phyloP scores from a whole-genome alignment of 2,329 filamentous ascomycete species.

The Neoarthrinium moseri region DNA sequence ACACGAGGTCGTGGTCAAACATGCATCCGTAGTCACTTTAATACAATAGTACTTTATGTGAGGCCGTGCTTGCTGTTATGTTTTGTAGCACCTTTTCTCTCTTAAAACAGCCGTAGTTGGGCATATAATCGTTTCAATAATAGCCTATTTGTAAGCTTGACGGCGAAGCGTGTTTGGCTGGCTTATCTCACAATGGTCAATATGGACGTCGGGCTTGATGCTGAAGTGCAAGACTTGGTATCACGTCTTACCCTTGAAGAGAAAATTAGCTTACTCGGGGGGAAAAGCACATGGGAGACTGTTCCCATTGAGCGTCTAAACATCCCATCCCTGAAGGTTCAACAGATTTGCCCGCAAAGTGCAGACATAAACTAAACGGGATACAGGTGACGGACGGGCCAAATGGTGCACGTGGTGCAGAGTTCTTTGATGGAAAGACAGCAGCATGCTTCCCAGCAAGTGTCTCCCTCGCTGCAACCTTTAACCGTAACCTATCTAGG shows the following conservation, averaged over 20 bases:
- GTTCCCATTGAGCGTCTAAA: neutral
- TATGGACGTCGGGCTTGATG: neutral
- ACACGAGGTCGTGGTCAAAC: no score
- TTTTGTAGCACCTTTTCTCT: no score
- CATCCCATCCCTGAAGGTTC: neutral
- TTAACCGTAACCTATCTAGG: constrained; percentile 52
- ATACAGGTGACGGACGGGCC: neutral
- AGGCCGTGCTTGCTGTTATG: no score
- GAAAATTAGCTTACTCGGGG: neutral
- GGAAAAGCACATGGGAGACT: neutral
- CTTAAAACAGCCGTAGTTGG: no score
- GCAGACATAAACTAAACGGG: neutral
- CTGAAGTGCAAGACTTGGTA: neutral
- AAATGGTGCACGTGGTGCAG: neutral
- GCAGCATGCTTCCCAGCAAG: constrained; percentile 1
- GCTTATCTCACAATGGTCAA: no score
- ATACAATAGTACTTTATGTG: no score
- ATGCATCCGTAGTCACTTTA: no score
- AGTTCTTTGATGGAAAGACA: neutral
- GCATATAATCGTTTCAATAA: no score
- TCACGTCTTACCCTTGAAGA: neutral
- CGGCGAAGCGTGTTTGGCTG: no score
- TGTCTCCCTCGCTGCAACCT: constrained; percentile 51
- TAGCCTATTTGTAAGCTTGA: no score
- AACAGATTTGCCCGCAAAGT: neutral